Conservation (phyloP, 805 yeast genomes). For the Metschnikowia henanensis region DNA sequence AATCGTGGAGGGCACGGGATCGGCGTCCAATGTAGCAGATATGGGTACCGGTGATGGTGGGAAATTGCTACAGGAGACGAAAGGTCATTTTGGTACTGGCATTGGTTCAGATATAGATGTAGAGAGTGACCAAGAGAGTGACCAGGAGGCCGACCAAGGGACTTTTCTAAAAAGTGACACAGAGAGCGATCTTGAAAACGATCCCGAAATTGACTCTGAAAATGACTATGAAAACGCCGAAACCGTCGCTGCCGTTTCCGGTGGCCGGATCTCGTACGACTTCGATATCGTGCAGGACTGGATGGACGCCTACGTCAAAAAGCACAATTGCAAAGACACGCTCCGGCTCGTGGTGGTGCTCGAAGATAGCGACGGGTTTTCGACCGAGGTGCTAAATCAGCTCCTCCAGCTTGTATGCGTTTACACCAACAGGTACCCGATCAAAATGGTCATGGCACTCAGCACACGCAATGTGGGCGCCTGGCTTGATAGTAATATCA, state of each 20-base stretch:
- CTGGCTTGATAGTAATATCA: slow-evolving; percentile 38
- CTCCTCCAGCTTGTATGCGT: slow-evolving; percentile 31
- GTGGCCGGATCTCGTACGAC: slow-evolving; percentile 34
- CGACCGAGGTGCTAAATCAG: slow-evolving; percentile 35
- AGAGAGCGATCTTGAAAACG: slow-evolving; percentile 14
- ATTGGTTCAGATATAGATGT: slow-evolving; percentile 8
- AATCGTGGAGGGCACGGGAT: slow-evolving; percentile 17
- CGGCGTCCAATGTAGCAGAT: neutral
- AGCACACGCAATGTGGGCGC: slow-evolving; percentile 34
- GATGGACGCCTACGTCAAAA: slow-evolving; percentile 20
- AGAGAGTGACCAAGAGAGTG: slow-evolving; percentile 13
- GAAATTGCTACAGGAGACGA: neutral
- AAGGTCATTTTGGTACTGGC: neutral
- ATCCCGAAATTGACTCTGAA: slow-evolving; percentile 9
- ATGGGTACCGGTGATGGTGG: neutral
- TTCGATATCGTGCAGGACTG: slow-evolving; percentile 36
- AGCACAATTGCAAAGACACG: slow-evolving; percentile 6
- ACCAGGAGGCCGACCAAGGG: too few species aligned
- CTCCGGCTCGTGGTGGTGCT: slow-evolving; percentile 28
- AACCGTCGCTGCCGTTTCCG: slow-evolving; percentile 6
- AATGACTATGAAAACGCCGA: slow-evolving; percentile 21
- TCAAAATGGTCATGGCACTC: slow-evolving; percentile 37
- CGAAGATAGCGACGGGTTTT: slow-evolving; percentile 40
- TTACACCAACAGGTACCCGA: slow-evolving; percentile 27
- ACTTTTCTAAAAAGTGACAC: too few species aligned